A percentile compares a stretch with the other conserved stretches of the same genome.
Conservation (phyloP, 352 stramenopile genomes). For the Phytophthora pinifolia region DNA sequence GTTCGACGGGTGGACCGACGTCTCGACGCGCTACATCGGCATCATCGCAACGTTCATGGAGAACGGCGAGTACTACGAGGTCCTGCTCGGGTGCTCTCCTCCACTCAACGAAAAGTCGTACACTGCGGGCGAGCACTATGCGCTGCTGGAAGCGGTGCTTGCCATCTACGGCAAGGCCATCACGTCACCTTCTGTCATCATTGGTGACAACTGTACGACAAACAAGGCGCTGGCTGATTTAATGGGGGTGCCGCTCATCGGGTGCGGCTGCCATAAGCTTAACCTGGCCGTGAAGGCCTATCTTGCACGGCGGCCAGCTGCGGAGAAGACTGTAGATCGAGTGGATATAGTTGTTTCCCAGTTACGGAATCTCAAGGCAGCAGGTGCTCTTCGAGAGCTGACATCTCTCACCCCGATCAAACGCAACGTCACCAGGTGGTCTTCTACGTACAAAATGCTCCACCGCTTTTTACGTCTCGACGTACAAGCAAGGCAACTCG, state of each 20-base stretch:
- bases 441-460: too few relatives aligned
- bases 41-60: constrained; percentile 8
- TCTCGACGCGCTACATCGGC: constrained; percentile 4
- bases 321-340: too few relatives aligned
- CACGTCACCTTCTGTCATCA: background rate
- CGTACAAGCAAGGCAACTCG: too few relatives aligned
- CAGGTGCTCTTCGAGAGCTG: too few relatives aligned
- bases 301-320: background rate
- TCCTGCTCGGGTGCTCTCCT: constrained; percentile 4
- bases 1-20: constrained; percentile 8
- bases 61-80: background rate
- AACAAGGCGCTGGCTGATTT: constrained; percentile 7
- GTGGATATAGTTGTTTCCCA: too few relatives aligned
- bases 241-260: constrained; percentile 1
- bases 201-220: constrained; percentile 4
- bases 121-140: constrained; percentile 1
- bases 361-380: too few relatives aligned
- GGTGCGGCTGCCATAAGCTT: constrained; percentile 1
- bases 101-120: constrained; percentile 4
- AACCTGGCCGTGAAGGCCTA: constrained; percentile 2
- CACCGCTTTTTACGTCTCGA: too few relatives aligned
- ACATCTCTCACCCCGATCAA: too few relatives aligned
- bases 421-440: too few relatives aligned
- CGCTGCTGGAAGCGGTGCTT: background rate
- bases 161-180: constrained; percentile 1